Base-by-base conservation (phyloP, 2,329 filamentous ascomycete species). In the Didymella arachidicola region DNA sequence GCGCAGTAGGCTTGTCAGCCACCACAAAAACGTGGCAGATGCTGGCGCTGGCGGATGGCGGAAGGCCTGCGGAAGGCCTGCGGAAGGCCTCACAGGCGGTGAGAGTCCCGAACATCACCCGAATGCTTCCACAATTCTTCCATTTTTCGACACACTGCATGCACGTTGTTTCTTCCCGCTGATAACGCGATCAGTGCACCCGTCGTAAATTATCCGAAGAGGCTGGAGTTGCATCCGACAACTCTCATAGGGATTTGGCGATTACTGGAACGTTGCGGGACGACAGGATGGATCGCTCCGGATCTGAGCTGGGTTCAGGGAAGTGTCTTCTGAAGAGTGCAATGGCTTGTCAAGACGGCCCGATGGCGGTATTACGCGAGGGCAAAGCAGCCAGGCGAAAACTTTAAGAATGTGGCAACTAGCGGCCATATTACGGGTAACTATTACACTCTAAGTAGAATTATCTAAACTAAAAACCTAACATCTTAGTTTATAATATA, bases 331-430 rank as follows among this genome's bases (percentile, higher is more conserved):
- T 50, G 57, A 53, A 63, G 60, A 44, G 32, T 57, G 63, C 46
- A 26, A 59, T 63, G 60, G 64, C 54, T 55, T 49, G 50, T 61
- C 57, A 57, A 66, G 59, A 70, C 64, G 67, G 70, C 32, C 70
- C 69, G 66, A 70, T 52, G 34, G 48, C 42, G 60, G 57, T 53
- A 47, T 51, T 61, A 66, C 55, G 59, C 63, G 58, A 63, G 51
- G 49, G 43, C 52, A 60, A 55, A 54, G 57, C 54, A 53, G 53
- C 46, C 61, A 63, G 57, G 63, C 64, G 57, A 65, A 67, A 70
- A 60, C 61, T 60, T 62, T 58, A 61, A 65, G 65, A 57, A 64
- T 65, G 70, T 72, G 70, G 69, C 67, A 67, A 70, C 53, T 65
- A 67, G 65, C 66, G 70, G 61, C 55, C 57, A 63, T 42, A 61